Conservation (phyloP, 2,329 filamentous ascomycete species). For the Basipetospora chlamydospora region DNA sequence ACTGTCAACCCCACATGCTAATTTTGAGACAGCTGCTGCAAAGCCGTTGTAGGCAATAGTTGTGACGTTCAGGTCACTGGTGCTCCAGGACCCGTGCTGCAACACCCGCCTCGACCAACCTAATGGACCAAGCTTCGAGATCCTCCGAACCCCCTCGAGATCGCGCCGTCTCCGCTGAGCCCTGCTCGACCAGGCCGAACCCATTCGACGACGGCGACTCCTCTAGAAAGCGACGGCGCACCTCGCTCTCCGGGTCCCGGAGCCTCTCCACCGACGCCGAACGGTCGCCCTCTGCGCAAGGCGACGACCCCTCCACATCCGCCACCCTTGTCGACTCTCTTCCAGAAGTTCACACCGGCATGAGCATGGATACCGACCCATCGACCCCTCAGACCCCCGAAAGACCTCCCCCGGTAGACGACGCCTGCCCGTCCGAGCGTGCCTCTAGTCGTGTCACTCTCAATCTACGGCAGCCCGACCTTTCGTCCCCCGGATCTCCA, state of each 20-base stretch:
- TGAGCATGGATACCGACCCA: constrained; percentile 26
- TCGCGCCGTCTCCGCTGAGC: constrained; percentile 47
- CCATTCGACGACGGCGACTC: constrained; percentile 47
- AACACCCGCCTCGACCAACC: constrained; percentile 23
- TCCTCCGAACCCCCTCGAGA: constrained; percentile 38
- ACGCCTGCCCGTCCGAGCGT: constrained; percentile 18
- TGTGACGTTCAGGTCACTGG: constrained; percentile 32
- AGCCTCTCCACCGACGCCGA: constrained; percentile 34
- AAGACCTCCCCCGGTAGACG: background rate
- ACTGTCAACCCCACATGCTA: constrained; percentile 37
- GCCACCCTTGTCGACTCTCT: constrained; percentile 15
- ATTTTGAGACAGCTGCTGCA: constrained; percentile 35
- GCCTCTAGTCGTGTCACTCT: constrained; percentile 46
- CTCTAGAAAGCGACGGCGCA: constrained; percentile 47
- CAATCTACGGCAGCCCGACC: constrained; percentile 34
- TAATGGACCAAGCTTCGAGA: constrained; percentile 38
- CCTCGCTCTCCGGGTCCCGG: constrained; percentile 40
- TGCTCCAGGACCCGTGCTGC: constrained; percentile 27
- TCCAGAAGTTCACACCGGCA: constrained; percentile 17
- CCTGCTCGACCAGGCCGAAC: constrained; percentile 46
- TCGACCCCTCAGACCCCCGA: constrained; percentile 11
- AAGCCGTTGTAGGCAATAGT: constrained; percentile 39
- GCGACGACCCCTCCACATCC: constrained; percentile 17
- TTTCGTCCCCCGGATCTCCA: constrained; percentile 6
- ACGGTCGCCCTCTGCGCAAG: constrained; percentile 15